Conservation (phyloP, 306 rosid species). For the Bauhinia variegata region DNA sequence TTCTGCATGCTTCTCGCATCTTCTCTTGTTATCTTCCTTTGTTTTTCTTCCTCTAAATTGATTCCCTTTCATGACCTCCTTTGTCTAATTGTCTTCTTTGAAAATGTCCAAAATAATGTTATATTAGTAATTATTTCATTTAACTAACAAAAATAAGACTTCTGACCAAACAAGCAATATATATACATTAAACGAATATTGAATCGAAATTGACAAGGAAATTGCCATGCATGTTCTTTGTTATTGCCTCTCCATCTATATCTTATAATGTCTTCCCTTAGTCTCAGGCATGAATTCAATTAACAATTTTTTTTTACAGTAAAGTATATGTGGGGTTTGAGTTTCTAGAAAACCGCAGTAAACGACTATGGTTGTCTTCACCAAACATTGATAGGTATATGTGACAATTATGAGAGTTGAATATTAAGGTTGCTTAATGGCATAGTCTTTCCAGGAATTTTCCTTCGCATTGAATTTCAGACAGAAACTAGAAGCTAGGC, state of each 20-base stretch:
- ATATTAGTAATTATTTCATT: neutral
- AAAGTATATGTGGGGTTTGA: too few relatives aligned
- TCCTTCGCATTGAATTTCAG: neutral
- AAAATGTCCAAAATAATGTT: slow-evolving; percentile 31
- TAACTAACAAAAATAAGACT: slow-evolving; percentile 33
- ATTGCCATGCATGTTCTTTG: slow-evolving; percentile 14
- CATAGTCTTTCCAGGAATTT: neutral
- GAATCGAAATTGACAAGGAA: neutral
- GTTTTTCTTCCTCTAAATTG: slow-evolving; percentile 18
- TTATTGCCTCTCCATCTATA: slow-evolving; percentile 9
- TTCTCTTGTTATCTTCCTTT: too few relatives aligned
- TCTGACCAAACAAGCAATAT: neutral
- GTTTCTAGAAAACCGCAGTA: neutral
- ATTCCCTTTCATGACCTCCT: slow-evolving; percentile 26
- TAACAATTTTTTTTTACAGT: too few relatives aligned
- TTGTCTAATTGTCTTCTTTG: slow-evolving; percentile 33
- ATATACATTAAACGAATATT: too few relatives aligned
- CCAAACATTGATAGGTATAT: slow-evolving; percentile 32
- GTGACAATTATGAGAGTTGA: too few relatives aligned
- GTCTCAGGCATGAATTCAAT: neutral
- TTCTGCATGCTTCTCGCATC: too few relatives aligned
- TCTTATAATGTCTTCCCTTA: neutral
- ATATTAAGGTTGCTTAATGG: slow-evolving; percentile 29
- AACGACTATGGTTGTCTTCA: slow-evolving; percentile 29
- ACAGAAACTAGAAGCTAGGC: neutral